phyloP scores from a whole-genome alignment of 2,329 filamentous ascomycete species.

The Huntiella moniliformis region DNA sequence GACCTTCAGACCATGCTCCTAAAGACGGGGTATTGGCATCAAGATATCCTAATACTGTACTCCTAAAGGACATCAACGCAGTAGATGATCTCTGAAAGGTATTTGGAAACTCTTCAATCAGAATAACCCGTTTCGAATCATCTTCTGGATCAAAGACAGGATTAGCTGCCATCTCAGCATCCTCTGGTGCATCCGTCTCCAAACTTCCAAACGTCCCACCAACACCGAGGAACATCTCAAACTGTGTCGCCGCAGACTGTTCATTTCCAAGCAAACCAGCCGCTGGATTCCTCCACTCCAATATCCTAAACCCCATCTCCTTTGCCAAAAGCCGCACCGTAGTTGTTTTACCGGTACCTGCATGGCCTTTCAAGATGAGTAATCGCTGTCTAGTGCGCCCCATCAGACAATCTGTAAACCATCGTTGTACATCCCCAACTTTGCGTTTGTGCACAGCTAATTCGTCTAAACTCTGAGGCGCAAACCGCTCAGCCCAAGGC shows the following conservation, averaged over 20 bases:
- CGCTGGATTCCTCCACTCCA: constrained; percentile 81
- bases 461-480: constrained; percentile 56
- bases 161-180: background rate
- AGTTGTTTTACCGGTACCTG: constrained; percentile 84
- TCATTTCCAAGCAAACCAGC: constrained; percentile 40
- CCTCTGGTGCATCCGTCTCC: constrained; percentile 20
- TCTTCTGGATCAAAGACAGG: constrained; percentile 5
- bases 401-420: constrained; percentile 57
- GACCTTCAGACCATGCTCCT: constrained; percentile 26
- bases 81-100: constrained; percentile 49
- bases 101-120: constrained; percentile 70
- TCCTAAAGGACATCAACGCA: constrained; percentile 51
- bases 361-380: constrained; percentile 72
- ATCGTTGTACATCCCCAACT: constrained; percentile 64
- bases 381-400: constrained; percentile 51
- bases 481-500: constrained; percentile 79
- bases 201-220: constrained; percentile 65
- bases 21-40: constrained; percentile 44
- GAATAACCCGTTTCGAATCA: constrained; percentile 33
- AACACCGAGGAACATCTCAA: constrained; percentile 77
- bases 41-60: constrained; percentile 56
- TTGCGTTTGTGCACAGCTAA: constrained; percentile 91
- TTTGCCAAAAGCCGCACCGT: constrained; percentile 62
- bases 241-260: constrained; percentile 57
- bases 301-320: constrained; percentile 55